Conservation (phyloP, 2,329 filamentous ascomycete genomes). For the Sporothrix mexicana region DNA sequence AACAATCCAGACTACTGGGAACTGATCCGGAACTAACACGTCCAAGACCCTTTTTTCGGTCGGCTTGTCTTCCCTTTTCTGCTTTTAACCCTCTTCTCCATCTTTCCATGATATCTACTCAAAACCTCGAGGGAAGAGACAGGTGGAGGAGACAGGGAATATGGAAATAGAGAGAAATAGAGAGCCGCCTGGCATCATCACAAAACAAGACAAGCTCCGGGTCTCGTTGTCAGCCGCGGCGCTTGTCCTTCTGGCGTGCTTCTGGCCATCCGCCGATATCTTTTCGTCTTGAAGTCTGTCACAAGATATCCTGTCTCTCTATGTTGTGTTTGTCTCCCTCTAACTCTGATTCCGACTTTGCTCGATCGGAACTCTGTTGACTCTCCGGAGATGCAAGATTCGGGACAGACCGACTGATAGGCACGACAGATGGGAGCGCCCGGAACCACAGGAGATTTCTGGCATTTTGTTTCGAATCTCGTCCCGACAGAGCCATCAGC, state of each 20-base stretch:
- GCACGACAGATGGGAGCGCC: background rate
- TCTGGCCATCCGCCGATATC: background rate
- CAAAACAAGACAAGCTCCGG: background rate
- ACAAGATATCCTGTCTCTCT: background rate
- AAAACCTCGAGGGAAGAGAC: background rate
- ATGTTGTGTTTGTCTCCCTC: background rate
- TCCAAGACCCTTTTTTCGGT: background rate
- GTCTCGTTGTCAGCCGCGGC: conserved; percentile 9
- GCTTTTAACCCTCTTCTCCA: conserved; percentile 12
- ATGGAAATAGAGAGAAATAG: too few species aligned
- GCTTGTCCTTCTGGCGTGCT: conserved; percentile 1
- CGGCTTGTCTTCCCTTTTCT: background rate
- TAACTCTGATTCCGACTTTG: background rate
- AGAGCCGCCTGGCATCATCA: too few species aligned
- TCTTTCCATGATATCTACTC: background rate
- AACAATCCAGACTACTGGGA: background rate
- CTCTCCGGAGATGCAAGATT: background rate
- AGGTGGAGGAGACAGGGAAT: background rate
- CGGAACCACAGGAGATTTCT: background rate
- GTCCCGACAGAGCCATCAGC: background rate
- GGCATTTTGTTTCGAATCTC: background rate
- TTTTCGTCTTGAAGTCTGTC: background rate
- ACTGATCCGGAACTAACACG: background rate
- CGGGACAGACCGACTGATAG: background rate
- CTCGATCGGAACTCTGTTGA: background rate